Evolutionary conservation across 352 stramenopile genomes (phyloP).

Genomic region (Phytophthora ohioensis): DNA sequence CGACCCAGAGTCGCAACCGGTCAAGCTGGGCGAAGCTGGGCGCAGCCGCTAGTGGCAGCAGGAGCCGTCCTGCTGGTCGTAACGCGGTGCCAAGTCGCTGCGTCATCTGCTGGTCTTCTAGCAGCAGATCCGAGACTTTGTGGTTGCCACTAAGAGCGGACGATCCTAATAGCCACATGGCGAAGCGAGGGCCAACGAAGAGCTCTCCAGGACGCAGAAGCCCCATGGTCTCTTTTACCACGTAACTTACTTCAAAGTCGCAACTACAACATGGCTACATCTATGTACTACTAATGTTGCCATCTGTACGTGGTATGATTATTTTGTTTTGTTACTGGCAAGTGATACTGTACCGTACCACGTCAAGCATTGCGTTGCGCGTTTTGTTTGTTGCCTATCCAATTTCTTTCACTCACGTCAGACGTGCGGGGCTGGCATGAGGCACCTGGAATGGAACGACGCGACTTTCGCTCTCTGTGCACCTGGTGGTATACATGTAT

Average conservation of each 20-base stretch:
- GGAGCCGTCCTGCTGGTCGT: slow-evolving; percentile 40
- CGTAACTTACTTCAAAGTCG: neutral
- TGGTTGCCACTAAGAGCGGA: slow-evolving; percentile 3
- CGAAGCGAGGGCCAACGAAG: slow-evolving; percentile 41
- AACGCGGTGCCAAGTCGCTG: slow-evolving; percentile 28
- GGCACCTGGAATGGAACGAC: slow-evolving; percentile 30
- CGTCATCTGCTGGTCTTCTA: slow-evolving; percentile 32
- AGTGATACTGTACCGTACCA: slow-evolving; percentile 10
- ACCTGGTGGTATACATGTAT: neutral
- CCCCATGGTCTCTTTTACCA: neutral
- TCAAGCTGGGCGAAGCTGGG: slow-evolving; percentile 18
- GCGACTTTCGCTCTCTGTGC: neutral
- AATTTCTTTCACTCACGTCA: slow-evolving; percentile 22
- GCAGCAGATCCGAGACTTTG: slow-evolving; percentile 34
- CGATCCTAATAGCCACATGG: slow-evolving; percentile 44
- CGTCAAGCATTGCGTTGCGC: neutral
- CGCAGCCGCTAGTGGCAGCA: slow-evolving; percentile 37
- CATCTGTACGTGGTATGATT: slow-evolving; percentile 23
- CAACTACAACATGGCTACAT: neutral
- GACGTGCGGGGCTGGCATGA: slow-evolving; percentile 3
- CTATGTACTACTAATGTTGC: slow-evolving; percentile 6
- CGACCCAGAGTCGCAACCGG: slow-evolving; percentile 30
- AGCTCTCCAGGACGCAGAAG: slow-evolving; percentile 16
- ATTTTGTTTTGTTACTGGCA: slow-evolving; percentile 1
- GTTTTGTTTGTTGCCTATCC: slow-evolving; percentile 20